Evolutionary conservation across 257 asterid species (phyloP), one percentile per base, ranked within the genome.

Genomic region (Nicotiana paniculata): DNA sequence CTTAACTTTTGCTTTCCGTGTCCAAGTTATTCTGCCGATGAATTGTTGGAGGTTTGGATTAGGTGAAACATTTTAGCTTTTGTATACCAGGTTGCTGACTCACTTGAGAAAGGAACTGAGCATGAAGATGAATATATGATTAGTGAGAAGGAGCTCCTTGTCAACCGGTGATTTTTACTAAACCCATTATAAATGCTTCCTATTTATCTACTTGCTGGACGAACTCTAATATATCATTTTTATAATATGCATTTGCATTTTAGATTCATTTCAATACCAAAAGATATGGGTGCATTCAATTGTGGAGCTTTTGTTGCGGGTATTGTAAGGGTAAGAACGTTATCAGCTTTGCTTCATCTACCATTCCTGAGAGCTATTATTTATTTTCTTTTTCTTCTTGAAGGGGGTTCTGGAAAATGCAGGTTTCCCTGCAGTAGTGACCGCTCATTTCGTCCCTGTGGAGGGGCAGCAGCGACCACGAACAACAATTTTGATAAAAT

Each of bases 221-320:
- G 80, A 12, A 16, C 12, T 8, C 15, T 77, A 21, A 37, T 85
- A 51, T 82, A 66, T 48, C 13, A 68, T 21, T 8, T 79, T 83
- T 55, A 85, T 90, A 68, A 89, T 62, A 48, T 43, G 66, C 18
- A 12, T 16, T 81, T 75, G 64, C 70, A 61, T 69, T 76, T 37
- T 88, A 95, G 99, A 85, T 95, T 95, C 88, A 95, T 95, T 81
- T 95, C 99, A 26, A 86, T 91, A 82, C 97, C 99, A 55, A 95
- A 95, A 81, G 99, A 95, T 86, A 95, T 95, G 98, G 99, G 99
- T 15, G 97, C 97, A 72, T 95, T 95, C 76, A 95, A 95, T 82
- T 95, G 99, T 13, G 99, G 99, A 84, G 98, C 99, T 77, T 95
- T 95, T 90, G 99, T 90, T 84, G 99, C 99, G 82, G 99, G 97